A percentile compares a stretch with the other conserved stretches of the same genome.
Evolutionary conservation across 2,329 filamentous ascomycete genomes (phyloP).

Genomic region (Penicillium polonicum): DNA sequence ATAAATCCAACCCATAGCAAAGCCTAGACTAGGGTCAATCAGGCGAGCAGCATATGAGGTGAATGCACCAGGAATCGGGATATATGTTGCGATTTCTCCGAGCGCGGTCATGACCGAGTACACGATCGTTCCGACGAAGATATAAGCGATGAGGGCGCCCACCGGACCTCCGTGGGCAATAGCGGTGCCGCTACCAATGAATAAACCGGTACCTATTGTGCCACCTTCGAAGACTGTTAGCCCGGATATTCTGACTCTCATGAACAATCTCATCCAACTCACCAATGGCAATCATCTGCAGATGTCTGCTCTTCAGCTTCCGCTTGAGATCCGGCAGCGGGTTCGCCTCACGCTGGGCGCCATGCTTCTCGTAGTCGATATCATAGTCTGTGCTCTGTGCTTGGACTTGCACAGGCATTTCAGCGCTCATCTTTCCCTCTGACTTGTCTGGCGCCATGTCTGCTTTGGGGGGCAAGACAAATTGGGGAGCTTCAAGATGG

Average conservation of each 20-base stretch:
- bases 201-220: conserved; percentile 70
- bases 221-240: conserved; percentile 44
- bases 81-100: conserved; percentile 71
- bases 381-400: conserved; percentile 23
- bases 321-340: conserved; percentile 64
- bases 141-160: conserved; percentile 65
- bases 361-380: conserved; percentile 40
- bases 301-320: conserved; percentile 78
- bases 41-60: conserved; percentile 74
- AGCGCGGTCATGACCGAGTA: conserved; percentile 69
- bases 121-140: conserved; percentile 68
- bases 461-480: conserved; percentile 8
- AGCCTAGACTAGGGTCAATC: conserved; percentile 68
- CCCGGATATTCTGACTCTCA: not conserved
- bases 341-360: conserved; percentile 54
- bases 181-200: conserved; percentile 64
- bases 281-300: conserved; percentile 98
- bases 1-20: conserved; percentile 79
- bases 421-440: conserved; percentile 28
- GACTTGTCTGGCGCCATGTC: conserved; percentile 28
- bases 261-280: conserved; percentile 49
- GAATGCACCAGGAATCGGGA: conserved; percentile 74
- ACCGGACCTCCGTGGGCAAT: conserved; percentile 64
- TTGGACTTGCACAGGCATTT: conserved; percentile 25
- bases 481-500: not conserved